Evolutionary conservation across 2,329 filamentous ascomycete genomes (phyloP).

Genomic region (Cordyceps farinosa): DNA sequence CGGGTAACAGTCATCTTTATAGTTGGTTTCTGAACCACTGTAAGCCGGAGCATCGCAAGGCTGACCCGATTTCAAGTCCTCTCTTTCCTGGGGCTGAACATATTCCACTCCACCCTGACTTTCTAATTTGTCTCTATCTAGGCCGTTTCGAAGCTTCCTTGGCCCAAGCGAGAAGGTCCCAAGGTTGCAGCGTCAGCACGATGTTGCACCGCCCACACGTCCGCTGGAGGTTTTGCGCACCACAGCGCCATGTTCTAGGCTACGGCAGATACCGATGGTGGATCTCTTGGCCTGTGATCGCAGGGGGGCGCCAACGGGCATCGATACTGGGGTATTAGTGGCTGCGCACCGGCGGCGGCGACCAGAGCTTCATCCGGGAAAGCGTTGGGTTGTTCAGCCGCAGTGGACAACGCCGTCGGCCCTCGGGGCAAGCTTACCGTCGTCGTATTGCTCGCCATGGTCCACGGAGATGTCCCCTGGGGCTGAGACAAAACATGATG

Average conservation of each 20-base stretch:
- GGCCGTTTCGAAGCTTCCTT: background rate
- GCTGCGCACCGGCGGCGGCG: slow-evolving; percentile 1
- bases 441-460: slow-evolving; percentile 14
- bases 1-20: background rate
- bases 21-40: background rate
- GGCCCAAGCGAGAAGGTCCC: background rate
- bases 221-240: background rate
- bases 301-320: background rate
- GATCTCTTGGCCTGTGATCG: slow-evolving; percentile 16
- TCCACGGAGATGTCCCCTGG: background rate
- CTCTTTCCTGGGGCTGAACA: background rate
- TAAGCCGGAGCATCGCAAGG: slow-evolving; percentile 13
- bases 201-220: background rate
- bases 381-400: slow-evolving; percentile 10
- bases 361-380: slow-evolving; percentile 9
- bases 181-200: slow-evolving; percentile 3
- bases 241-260: background rate
- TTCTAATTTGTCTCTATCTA: background rate
- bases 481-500: background rate
- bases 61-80: background rate
- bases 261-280: slow-evolving; percentile 6
- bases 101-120: background rate
- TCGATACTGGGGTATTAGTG: slow-evolving; percentile 10
- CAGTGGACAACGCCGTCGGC: background rate
- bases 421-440: background rate